Base-by-base conservation (phyloP, 202 grass and related monocot species). In the Zizania palustris region DNA sequence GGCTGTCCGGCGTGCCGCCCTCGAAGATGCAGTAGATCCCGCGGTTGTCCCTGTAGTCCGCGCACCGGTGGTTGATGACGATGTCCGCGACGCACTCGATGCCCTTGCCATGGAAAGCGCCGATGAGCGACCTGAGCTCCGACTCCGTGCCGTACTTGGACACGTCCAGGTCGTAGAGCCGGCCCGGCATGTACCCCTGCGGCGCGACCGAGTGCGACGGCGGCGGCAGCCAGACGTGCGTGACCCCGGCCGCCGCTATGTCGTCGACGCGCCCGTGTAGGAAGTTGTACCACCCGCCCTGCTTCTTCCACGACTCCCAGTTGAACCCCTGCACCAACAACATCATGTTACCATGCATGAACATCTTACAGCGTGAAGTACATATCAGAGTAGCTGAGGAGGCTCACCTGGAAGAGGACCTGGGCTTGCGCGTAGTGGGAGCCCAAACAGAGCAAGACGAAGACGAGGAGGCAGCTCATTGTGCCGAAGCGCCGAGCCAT, bases 31-130 rank as follows among this genome's bases (percentile, higher is more conserved):
- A 28, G 28, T 28, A 28, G 28, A 28, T 28, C 1, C 28, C 28
- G 28, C 93, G 77, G 9, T 71, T 60, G 63, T 97, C 93, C 77
- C 89, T 83, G 51, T 83, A 71, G 48, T 93, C 93, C 8, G 88
- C 93, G 61, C 83, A 93, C 14, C 93, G 84, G 74, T 97, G 93
- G 71, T 93, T 91, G 80, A 97, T 93, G 57, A 97, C 93, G 28
- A 97, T 34, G 74, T 97, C 90, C 0, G 93, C 90, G 7, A 93
- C 64, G 77, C 80, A 92, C 66, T 90, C 22, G 60, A 96, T 55
- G 43, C 88, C 85, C 48, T 48, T 88, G 71, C 5, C 87, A 71
- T 80, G 85, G 75, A 92, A 87, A 7, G 87, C 85, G 1, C 67
- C 61, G 37, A 90, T 65, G 6, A 96, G 75, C 0, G 78, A 81